Evolutionary conservation across 78 protist species (phyloP).

Genomic region (Salpingoeca rosetta): DNA sequence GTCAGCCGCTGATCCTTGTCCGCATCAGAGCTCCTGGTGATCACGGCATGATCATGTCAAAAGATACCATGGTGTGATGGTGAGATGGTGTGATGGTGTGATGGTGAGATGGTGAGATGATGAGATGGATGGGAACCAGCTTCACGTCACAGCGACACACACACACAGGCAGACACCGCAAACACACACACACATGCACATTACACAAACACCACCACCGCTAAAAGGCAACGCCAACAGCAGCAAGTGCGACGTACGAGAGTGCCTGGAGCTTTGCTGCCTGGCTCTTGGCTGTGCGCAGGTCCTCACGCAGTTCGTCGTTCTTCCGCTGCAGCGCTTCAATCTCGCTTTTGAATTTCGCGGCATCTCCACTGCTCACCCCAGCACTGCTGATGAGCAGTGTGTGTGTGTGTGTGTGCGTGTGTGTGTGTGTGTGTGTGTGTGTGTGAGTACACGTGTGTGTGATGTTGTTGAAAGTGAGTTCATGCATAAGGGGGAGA

Average conservation of each 20-base stretch:
- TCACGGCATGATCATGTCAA: no score
- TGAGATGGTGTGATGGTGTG: no score
- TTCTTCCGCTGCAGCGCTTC: neutral
- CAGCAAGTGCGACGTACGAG: neutral
- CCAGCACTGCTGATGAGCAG: neutral
- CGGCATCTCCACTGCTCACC: neutral
- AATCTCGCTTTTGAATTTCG: neutral
- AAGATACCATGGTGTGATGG: no score
- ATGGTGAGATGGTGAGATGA: neutral
- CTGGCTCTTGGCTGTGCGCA: neutral
- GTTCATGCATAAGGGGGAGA: no score
- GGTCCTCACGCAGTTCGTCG: neutral
- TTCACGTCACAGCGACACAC: neutral
- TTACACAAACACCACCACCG: no score
- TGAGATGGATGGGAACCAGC: neutral
- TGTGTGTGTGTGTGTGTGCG: no score
- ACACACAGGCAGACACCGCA: neutral
- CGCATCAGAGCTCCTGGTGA: no score
- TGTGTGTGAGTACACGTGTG: no score
- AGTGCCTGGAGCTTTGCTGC: neutral
- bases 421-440: no score
- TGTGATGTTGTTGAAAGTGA: no score
- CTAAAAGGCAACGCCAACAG: neutral
- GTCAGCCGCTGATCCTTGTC: no score
- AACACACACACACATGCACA: no score